Base-by-base conservation (phyloP, 2,329 filamentous ascomycete species). In the Calonectria leucothoes region DNA sequence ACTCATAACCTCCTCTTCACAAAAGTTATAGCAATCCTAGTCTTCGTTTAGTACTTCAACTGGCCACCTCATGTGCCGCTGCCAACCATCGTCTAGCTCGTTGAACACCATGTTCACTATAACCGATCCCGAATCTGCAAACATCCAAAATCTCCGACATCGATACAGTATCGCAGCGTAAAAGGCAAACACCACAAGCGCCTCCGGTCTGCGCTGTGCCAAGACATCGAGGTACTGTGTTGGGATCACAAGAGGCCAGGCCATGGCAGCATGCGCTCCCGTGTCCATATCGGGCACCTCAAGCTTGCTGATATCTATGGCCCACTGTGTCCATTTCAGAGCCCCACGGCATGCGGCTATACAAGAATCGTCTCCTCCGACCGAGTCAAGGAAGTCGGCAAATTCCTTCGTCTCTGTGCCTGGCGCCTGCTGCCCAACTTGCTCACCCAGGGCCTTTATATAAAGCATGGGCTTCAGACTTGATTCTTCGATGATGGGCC, bases 311-410 rank as follows among this genome's bases (percentile, higher is more conserved):
- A 45, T 11, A 12, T 69, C 52, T 11, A 69, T 20, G 6, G 48
- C 37, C 66, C 66, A 69, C n/a, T 69, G 74, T 0, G 75, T 66
- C 52, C 42, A 67, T 11, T 73, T 64, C 42, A 75, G 39, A n/a
- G 74, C 76, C 20, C 45, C 42, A 29, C 42, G 55, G 49, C 77
- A 78, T 20, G 74, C 73, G 6, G 72, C 55, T 25, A 49, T 48
- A 10, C 37, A 59, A 6, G 51, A 8, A 10, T 42, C 29, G 6
- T 64, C 55, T 20, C 14, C 29, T 11, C 25, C 6, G 2, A 7
- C 20, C 3, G 55, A 48, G 23, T 59, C 37, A 6, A 69, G 57
- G 20, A 64, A 65, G 6, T 35, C 15, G 11, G 33, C 15, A 6
- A 64, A n/a, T 4, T 33, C 23, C 6, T 4, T 25, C 6, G 59